phyloP scores from a whole-genome alignment of 345 rosid genomes.

The Eucalyptus lansdowneana region DNA sequence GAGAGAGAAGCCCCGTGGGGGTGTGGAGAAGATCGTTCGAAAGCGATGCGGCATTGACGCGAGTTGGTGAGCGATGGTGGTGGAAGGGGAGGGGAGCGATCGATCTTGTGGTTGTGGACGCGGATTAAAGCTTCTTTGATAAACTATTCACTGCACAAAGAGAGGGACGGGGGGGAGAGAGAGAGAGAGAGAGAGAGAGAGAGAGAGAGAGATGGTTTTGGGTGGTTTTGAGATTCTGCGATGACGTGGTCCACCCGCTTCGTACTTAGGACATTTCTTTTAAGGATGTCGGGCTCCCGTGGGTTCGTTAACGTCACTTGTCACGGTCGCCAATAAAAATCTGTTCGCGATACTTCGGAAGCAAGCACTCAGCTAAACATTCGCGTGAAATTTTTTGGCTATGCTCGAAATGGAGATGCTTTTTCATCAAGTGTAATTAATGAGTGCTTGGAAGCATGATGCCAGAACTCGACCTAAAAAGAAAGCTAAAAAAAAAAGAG shows the following conservation, averaged over 20 bases:
- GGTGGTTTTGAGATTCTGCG: not conserved
- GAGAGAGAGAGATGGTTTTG: not conserved
- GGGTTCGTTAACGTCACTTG: not conserved
- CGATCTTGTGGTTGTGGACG: not conserved
- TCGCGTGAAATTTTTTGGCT: not conserved
- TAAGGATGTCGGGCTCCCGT: not conserved
- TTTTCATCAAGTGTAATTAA: not conserved
- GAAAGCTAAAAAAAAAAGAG: too few species aligned
- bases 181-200: not conserved
- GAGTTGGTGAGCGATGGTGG: not conserved
- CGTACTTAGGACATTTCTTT: not conserved
- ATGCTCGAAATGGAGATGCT: not conserved
- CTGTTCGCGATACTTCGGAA: not conserved
- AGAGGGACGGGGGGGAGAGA: not conserved
- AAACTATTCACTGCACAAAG: not conserved
- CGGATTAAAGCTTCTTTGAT: not conserved
- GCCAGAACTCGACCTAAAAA: not conserved
- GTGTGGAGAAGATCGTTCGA: too few species aligned
- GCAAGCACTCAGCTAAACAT: not conserved
- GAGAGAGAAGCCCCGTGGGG: too few species aligned
- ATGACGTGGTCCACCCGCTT: not conserved
- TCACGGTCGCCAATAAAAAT: not conserved
- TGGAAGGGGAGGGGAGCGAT: not conserved
- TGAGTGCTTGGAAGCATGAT: not conserved
- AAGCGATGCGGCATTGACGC: not conserved